Base-by-base conservation (phyloP, 2,329 filamentous ascomycete genomes). In the Aureobasidium sp. region DNA sequence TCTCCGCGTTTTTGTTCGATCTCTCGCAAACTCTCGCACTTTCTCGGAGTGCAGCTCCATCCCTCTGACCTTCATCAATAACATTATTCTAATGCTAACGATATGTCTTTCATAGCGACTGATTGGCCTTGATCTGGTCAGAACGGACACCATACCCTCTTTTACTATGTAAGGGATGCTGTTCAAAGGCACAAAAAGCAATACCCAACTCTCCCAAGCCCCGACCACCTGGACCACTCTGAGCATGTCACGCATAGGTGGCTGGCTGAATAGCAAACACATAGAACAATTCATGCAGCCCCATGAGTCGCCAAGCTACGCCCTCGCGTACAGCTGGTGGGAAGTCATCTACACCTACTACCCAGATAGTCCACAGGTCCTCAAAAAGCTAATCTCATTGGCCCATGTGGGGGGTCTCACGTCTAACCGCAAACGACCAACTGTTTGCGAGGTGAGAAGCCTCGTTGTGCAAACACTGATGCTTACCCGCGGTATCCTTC, bases 241-340 rank as follows among this genome's bases (percentile, higher is more conserved):
- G 40, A 61, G 31, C 9, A 50, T 38, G 31, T 61, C 38, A 45
- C 50, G 58, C 58, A 61, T 43, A 47, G 23, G 59, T 62, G 59
- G 59, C 59, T 62, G 38, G 59, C 59, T 62, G 59, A 43, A 29
- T n/a, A 61, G 59, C 59, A 62, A 62, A 62, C 59, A 53, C 45
- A 43, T 40, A n/a, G 36, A 53, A 53, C 56, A 50, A 40, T 60
- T 29, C n/a, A 18, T 62, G 38, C 59, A 53, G 59, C 59, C 59
- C 59, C 43, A 16, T 25, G 9, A 25, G 33, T 50, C 33, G 59
- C 59, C 59, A 33, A 62, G 33, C 27, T 43, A 15, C 59, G 47
- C 36, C 47, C 23, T 60, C 38, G 27, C 20, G n/a, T 60, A 23
- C 43, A 47, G 20, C 16, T 29, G 23, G 31, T 20, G 6, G 40